Conservation (phyloP, 768 basidiomycete species). For the Suillus weaverae region DNA sequence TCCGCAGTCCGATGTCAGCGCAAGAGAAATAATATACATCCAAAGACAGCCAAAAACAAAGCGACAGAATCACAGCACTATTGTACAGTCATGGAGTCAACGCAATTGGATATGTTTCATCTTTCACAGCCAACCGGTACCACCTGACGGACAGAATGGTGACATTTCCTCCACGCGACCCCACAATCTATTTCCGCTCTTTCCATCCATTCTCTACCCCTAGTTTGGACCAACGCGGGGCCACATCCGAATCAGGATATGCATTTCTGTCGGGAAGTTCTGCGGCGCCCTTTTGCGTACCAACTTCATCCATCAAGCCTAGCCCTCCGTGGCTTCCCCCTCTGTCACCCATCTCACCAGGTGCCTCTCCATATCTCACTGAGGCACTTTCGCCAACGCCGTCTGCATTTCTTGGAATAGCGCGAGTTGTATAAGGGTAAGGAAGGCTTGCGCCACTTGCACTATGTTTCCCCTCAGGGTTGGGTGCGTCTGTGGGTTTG, state of each 20-base stretch:
- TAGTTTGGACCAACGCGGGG: constrained; percentile 46
- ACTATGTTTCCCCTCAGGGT: constrained; percentile 37
- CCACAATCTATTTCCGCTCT: constrained; percentile 39
- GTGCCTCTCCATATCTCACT: constrained; percentile 41
- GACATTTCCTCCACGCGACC: constrained; percentile 7
- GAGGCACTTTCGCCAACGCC: constrained; percentile 52
- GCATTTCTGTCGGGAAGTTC: constrained; percentile 47
- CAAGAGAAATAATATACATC: neutral
- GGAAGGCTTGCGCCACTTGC: constrained; percentile 46
- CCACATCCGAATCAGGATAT: constrained; percentile 42
- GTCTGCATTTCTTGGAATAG: constrained; percentile 39
- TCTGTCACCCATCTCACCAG: constrained; percentile 45
- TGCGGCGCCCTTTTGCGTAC: constrained; percentile 39
- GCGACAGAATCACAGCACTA: constrained; percentile 2
- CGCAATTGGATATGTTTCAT: neutral
- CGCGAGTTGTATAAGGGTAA: constrained; percentile 44
- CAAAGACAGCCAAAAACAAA: neutral
- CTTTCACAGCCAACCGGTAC: neutral
- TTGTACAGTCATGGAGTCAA: constrained; percentile 23
- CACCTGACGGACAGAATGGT: constrained; percentile 3
- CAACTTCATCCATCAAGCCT: constrained; percentile 42
- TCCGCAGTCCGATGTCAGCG: neutral
- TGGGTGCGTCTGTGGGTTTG: constrained; percentile 41
- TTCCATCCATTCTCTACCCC: constrained; percentile 51
- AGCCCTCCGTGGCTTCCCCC: constrained; percentile 45